These are phyloP conservation scores for Choiromyces venosus DNA, from an alignment of 495 filamentous ascomycete species.

Conservation along the genomic window DNA sequence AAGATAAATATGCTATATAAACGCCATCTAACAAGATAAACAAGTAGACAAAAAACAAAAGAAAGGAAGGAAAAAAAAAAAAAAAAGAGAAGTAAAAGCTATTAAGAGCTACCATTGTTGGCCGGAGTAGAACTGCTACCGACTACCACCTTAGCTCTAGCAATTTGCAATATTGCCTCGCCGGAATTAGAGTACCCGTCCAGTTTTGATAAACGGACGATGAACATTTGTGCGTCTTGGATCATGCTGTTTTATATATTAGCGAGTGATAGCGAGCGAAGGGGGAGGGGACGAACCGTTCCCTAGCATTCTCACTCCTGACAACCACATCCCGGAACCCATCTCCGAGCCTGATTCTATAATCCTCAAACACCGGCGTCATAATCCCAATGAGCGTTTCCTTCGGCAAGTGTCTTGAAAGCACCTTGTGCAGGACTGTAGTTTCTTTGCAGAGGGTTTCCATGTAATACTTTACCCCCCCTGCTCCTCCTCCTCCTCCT, in stretches of 20 bases:
- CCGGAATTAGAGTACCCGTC: conserved; percentile 72
- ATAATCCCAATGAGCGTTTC: conserved; percentile 78
- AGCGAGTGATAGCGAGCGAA: conserved; percentile 22
- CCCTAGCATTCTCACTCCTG: conserved; percentile 60
- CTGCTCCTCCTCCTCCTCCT: conserved; percentile 34
- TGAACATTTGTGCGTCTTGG: conserved; percentile 72
- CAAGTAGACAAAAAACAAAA: conserved; percentile 2
- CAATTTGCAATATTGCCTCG: conserved; percentile 60
- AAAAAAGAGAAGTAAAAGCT: background rate
- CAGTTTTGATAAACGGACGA: conserved; percentile 65
- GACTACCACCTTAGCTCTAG: conserved; percentile 56
- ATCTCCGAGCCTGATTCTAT: conserved; percentile 73
- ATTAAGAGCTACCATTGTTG: conserved; percentile 11
- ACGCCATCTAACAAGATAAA: background rate
- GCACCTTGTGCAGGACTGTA: conserved; percentile 74
- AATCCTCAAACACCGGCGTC: conserved; percentile 79
- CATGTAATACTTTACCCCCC: conserved; percentile 86
- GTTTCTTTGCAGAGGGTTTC: conserved; percentile 88
- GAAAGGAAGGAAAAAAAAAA: background rate
- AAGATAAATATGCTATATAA: background rate
- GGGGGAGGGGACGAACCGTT: conserved; percentile 61
- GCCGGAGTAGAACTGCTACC: conserved; percentile 29
- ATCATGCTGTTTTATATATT: conserved; percentile 58
- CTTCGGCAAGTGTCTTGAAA: conserved; percentile 78
- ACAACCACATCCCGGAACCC: conserved; percentile 65